Evolutionary conservation across 768 basidiomycete species (phyloP).

Genomic region (Macrolepiota dolichaula): DNA sequence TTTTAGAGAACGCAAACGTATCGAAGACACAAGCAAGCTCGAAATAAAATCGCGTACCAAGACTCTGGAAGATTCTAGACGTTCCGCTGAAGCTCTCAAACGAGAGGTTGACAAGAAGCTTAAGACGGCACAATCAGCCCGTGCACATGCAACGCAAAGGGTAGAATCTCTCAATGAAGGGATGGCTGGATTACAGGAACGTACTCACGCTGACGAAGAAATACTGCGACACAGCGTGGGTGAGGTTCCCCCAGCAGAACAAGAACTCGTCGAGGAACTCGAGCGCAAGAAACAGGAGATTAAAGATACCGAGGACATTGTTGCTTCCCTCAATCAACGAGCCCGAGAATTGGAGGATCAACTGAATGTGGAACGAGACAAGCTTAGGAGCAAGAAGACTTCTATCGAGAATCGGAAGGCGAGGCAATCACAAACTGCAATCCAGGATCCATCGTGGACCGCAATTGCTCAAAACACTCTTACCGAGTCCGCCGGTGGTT

Average conservation of each 20-base stretch:
- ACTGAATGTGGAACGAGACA: slow-evolving; percentile 60
- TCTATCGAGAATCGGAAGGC: slow-evolving; percentile 1
- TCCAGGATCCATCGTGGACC: neutral
- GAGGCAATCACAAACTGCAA: neutral
- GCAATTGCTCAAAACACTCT: neutral
- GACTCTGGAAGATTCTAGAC: slow-evolving; percentile 80
- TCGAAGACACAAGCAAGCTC: slow-evolving; percentile 74
- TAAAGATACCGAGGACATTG: slow-evolving; percentile 62
- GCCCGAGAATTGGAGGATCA: slow-evolving; percentile 74
- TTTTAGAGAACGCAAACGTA: slow-evolving; percentile 69
- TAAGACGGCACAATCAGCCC: slow-evolving; percentile 59
- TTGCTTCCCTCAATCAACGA: slow-evolving; percentile 57
- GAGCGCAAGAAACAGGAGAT: slow-evolving; percentile 60
- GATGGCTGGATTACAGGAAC: slow-evolving; percentile 52
- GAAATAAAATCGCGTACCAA: slow-evolving; percentile 87
- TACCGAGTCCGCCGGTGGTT: neutral
- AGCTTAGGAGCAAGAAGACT: slow-evolving; percentile 34
- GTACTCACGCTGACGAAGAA: slow-evolving; percentile 52
- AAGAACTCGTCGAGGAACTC: slow-evolving; percentile 48
- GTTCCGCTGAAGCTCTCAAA: slow-evolving; percentile 74
- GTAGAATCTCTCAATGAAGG: slow-evolving; percentile 61
- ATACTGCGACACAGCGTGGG: slow-evolving; percentile 42
- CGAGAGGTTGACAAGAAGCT: slow-evolving; percentile 89
- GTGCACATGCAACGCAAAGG: slow-evolving; percentile 58
- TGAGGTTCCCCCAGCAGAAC: slow-evolving; percentile 48